Percentiles rank a stretch among this genome's conserved stretches.
Conservation (phyloP, 306 rosid genomes). For the Arachis stenosperma region DNA sequence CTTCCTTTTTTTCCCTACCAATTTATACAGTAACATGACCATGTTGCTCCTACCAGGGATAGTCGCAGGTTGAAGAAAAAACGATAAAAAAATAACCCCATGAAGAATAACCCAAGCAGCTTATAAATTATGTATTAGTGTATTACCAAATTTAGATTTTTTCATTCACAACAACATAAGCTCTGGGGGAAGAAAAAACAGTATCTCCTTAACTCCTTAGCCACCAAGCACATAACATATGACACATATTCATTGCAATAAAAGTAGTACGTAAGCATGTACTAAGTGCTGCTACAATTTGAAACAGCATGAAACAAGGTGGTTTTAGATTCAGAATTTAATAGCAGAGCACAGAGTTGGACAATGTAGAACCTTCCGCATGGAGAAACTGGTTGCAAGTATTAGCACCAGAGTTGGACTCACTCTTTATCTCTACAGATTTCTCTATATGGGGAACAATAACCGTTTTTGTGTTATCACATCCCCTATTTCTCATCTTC, state of each 20-base stretch:
- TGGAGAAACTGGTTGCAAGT: constrained; percentile 10
- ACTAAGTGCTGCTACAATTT: background rate
- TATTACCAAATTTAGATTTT: background rate
- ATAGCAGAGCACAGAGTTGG: background rate
- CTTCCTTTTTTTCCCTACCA: background rate
- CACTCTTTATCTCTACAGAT: constrained; percentile 1
- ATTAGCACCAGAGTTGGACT: background rate
- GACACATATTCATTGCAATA: background rate
- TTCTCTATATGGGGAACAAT: background rate
- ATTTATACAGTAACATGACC: background rate
- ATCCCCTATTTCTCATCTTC: background rate
- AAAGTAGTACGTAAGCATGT: background rate
- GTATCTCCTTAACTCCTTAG: constrained; percentile 1
- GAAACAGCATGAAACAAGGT: background rate
- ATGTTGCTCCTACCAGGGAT: background rate
- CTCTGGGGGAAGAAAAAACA: background rate
- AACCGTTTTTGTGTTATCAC: background rate
- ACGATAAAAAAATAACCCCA: no score
- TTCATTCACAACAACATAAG: background rate
- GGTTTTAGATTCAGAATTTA: constrained; percentile 3
- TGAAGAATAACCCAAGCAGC: background rate
- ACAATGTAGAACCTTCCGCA: background rate
- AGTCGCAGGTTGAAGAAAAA: no score
- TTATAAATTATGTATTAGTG: background rate
- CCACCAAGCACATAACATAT: background rate